Evolutionary conservation across 2,329 filamentous ascomycete species (phyloP), one percentile per base, ranked within the genome.

Genomic region (Elsinoe fawcettii): DNA sequence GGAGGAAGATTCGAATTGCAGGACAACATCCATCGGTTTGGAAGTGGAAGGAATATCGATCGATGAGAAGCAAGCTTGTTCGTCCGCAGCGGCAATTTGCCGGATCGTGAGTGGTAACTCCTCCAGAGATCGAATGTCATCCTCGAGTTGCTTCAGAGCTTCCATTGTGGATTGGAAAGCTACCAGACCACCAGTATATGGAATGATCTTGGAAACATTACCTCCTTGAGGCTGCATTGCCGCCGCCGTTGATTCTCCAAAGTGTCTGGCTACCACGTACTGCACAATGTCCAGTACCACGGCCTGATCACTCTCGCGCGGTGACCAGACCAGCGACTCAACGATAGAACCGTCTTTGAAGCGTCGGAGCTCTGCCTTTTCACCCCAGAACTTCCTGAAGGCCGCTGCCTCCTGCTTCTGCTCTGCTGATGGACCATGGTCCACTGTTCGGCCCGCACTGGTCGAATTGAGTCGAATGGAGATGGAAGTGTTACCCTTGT

Each of bases 321-420:
- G 60, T 2, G 72, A 78, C 93, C 93, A 99, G 18, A 95, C 85
- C 27, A 97, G 76, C 66, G 88, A 96, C 71, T 99, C 95, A 7
- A 90, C 79, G 63, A 99, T 96, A 64, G 86, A 92, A 20, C 93
- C 93, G 66, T 97, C 90, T 65, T 91, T 95, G 77, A 99, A 99
- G 18, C 93, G 87, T 62, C 93, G 83, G 46, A 99, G 78, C 70
- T 99, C 93, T 1, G 93, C 83, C 69, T 93, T 95, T 8, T 92
- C 86, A 5, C 92, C 93, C 93, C 95, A 99, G 69, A 99, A 97
- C 32, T 85, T 82, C 34, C 89, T 87, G 70, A 96, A 99, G 30
- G 79, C 80, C 8, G 84, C 83, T 22, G 90, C 87, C 61, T 90
- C 88, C 62, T 87, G 84, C 70, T 92, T 90, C 60, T 93, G 82